Conservation (phyloP, 1,139 yeast genomes). For the Groenewaldozyma auringiensis region DNA sequence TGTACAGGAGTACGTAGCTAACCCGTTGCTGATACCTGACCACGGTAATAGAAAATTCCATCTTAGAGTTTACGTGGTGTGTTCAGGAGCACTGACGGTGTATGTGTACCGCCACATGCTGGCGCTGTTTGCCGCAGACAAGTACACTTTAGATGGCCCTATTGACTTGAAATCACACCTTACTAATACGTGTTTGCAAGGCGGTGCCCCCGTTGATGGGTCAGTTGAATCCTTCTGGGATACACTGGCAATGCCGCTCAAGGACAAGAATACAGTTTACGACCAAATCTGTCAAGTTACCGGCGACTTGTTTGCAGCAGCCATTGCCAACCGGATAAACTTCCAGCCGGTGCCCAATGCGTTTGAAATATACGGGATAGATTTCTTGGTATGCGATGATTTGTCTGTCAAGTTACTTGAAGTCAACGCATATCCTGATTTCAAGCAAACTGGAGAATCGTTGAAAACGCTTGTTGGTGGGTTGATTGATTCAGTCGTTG, state of each 20-base stretch:
- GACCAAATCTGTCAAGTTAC: slow-evolving; percentile 53
- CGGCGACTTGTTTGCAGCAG: slow-evolving; percentile 75
- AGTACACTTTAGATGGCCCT: slow-evolving; percentile 32
- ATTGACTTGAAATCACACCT: slow-evolving; percentile 60
- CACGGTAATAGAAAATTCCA: slow-evolving; percentile 78
- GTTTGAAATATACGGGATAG: slow-evolving; percentile 81
- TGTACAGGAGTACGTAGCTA: slow-evolving; percentile 66
- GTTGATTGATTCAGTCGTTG: slow-evolving; percentile 20
- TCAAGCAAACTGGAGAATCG: slow-evolving; percentile 84
- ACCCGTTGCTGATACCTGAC: slow-evolving; percentile 56
- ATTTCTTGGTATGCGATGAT: slow-evolving; percentile 62
- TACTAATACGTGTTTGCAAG: slow-evolving; percentile 89
- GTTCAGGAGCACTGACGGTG: slow-evolving; percentile 65
- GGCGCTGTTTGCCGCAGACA: slow-evolving; percentile 62
- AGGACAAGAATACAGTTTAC: slow-evolving; percentile 39
- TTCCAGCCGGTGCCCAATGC: slow-evolving; percentile 84
- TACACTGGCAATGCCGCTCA: slow-evolving; percentile 34
- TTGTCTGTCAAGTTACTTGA: slow-evolving; percentile 58
- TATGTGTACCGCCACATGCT: slow-evolving; percentile 73
- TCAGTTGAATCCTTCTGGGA: slow-evolving; percentile 64
- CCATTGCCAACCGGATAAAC: slow-evolving; percentile 69
- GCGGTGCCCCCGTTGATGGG: slow-evolving; percentile 36
- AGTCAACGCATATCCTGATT: slow-evolving; percentile 91
- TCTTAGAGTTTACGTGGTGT: slow-evolving; percentile 75
- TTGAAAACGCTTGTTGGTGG: slow-evolving; percentile 52